Evolutionary conservation across 495 filamentous ascomycete genomes (phyloP), one percentile per base, ranked within the genome.

Genomic region (Penicillium simplicissimum): DNA sequence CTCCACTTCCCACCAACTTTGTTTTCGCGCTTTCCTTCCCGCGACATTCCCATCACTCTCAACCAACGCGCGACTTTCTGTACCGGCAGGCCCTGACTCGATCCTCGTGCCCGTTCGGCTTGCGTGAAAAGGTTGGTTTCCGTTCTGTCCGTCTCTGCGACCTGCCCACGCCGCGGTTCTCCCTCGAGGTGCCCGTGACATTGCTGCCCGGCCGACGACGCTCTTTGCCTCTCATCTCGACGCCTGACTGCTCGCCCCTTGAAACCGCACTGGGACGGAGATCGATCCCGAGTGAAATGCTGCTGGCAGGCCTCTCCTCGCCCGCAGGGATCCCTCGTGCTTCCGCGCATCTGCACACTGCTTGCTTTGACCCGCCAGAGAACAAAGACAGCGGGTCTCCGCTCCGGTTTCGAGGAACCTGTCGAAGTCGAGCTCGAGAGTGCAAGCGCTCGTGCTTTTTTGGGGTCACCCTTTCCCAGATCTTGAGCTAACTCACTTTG

Each of bases 401-500:
- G 53, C 53, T 40, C 34, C 19, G 33, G 35, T 40, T 38, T 55
- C 23, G 51, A 55, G 35, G 36, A 36, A 31, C n/a, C 2, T 11
- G 23, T 37, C 19, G 17, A 21, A 9, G 43, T 2, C 7, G 38
- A 11, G 35, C 55, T 42, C 23, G 35, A 59, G 35, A 23, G 25
- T 31, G 31, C 25, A 11, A 23, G 10, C 57, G 37, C 37, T n/a
- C 6, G 25, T 1, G 37, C 19, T 31, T 51, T 36, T 31, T 2
- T n/a, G 8, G 14, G 15, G 6, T 33, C 25, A 23, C 25, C 14
- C 7, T 52, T 3, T 34, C 7, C 17, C 8, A n/a, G 8, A 38
- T 34, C 28, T 43, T 19, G n/a, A 53, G 58, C 58, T 65, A 42
- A 65, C 55, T 43, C n/a, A 33, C 34, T 47, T 55, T 55, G 8